Conservation (phyloP, 495 filamentous ascomycete genomes). For the Tuber magnatum region DNA sequence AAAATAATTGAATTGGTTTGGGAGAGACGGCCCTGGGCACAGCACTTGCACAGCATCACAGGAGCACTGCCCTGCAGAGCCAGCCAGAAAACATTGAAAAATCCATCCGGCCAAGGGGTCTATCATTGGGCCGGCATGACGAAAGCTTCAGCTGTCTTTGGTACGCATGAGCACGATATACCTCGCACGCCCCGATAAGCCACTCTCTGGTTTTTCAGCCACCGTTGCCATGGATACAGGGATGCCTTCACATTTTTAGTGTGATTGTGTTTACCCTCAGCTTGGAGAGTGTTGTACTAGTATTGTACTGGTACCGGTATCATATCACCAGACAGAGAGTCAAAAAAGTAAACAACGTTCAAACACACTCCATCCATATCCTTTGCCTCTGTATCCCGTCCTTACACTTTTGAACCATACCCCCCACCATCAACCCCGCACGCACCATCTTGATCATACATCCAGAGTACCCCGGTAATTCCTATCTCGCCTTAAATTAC, state of each 20-base stretch:
- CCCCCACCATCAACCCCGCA: constrained; percentile 2
- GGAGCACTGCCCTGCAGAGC: neutral
- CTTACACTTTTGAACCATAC: neutral
- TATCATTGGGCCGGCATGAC: neutral
- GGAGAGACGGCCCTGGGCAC: too few species aligned
- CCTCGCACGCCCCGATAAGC: neutral
- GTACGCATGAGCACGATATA: neutral
- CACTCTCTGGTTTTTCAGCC: neutral
- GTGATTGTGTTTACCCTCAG: neutral
- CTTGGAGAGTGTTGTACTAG: neutral
- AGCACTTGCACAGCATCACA: neutral
- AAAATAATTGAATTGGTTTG: neutral
- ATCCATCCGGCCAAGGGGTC: neutral
- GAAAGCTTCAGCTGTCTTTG: neutral
- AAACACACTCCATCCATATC: neutral
- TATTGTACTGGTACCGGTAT: too few species aligned
- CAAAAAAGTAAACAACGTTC: neutral
- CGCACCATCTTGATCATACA: neutral
- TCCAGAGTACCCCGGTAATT: neutral
- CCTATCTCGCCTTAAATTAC: neutral
- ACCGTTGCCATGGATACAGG: constrained; percentile 1
- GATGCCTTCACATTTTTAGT: neutral
- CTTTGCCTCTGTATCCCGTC: neutral
- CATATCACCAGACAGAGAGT: neutral
- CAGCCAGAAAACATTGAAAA: neutral